Percentiles rank a stretch among this genome's conserved stretches.
Evolutionary conservation across 1,139 yeast genomes (phyloP).

Genomic region (Sugiyamaella japonica): DNA sequence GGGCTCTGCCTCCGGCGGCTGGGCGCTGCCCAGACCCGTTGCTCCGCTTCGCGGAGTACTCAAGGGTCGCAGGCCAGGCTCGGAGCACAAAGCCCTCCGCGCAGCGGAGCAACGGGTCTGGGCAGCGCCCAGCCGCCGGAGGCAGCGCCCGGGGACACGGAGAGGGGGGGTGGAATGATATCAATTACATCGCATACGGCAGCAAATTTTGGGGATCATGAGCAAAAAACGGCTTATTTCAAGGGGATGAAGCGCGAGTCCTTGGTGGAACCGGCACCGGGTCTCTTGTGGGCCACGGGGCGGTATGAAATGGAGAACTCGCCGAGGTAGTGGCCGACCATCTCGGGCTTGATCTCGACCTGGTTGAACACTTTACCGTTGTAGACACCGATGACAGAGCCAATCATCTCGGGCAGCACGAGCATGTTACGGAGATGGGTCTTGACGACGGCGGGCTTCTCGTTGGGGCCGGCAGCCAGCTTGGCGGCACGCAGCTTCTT

Average conservation of each 20-base stretch:
- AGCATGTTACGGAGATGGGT: conserved; percentile 99
- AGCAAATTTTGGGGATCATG: conserved; percentile 12
- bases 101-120: neutral
- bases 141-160: neutral
- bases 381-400: conserved; percentile 98
- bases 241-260: conserved; percentile 55
- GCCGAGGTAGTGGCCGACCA: conserved; percentile 99
- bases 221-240: conserved; percentile 33
- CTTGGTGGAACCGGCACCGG: conserved; percentile 80
- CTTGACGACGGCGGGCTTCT: conserved; percentile 98
- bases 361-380: conserved; percentile 99
- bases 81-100: neutral
- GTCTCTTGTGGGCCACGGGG: conserved; percentile 99
- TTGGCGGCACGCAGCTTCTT: conserved; percentile 98
- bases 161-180: neutral
- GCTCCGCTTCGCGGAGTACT: neutral
- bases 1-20: conserved; percentile 11
- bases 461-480: conserved; percentile 87
- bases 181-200: conserved; percentile 13
- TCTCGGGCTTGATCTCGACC: conserved; percentile 98
- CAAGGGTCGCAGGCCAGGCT: neutral
- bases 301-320: conserved; percentile 99
- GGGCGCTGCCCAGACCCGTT: conserved; percentile 9
- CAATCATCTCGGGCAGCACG: conserved; percentile 99
- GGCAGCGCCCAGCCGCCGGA: conserved; percentile 11